Evolutionary conservation across 495 filamentous ascomycete species (phyloP), one percentile per base, ranked within the genome.

Genomic region (Endocarpon pusillum): DNA sequence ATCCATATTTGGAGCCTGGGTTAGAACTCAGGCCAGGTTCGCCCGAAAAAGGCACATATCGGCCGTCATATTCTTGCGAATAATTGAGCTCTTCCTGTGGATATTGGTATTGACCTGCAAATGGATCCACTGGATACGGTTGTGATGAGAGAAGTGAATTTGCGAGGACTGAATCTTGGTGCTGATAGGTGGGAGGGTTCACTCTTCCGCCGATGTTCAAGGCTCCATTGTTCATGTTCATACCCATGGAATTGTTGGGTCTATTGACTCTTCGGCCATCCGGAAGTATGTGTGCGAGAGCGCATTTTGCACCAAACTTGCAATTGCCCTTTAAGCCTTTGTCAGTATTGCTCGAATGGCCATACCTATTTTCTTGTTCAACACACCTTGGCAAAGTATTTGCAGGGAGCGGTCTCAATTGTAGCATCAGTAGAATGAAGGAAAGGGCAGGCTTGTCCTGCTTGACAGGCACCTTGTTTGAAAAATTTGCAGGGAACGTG

Each of bases 401-500:
- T 96, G 71, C 89, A 97, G 17, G 78, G 76, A 28, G 85, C 76
- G 40, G 75, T 81, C 39, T 91, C 83, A 19, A 73, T 66, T 16
- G 82, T 66, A 15, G 74, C 58, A 52, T 87, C 77, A 39, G 79
- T 71, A 29, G 85, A 86, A 59, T 97, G 89, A 39, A 84, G 78
- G 59, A 96, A 97, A 24, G 89, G 89, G 59, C 89, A 97, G 29
- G 85, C 81, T 49, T 78, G 78, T 42, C 89, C 89, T 31, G 89
- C 89, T 67, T 94, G 87, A 57, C 89, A 97, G 47, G 81, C 75
- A 49, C 89, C 89, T 58, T 92, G 80, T 30, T 83, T 74, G 59
- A 84, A 97, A 74, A 97, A 97, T 63, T 96, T 96, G 78, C 89
- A 97, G 12, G 89, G 89, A 24, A 97, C 89, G 61, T 96, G 89